A percentile compares a stretch with the other conserved stretches of the same genome.
Evolutionary conservation across 805 yeast species (phyloP).

Genomic region (Candida methanosorbosa): DNA sequence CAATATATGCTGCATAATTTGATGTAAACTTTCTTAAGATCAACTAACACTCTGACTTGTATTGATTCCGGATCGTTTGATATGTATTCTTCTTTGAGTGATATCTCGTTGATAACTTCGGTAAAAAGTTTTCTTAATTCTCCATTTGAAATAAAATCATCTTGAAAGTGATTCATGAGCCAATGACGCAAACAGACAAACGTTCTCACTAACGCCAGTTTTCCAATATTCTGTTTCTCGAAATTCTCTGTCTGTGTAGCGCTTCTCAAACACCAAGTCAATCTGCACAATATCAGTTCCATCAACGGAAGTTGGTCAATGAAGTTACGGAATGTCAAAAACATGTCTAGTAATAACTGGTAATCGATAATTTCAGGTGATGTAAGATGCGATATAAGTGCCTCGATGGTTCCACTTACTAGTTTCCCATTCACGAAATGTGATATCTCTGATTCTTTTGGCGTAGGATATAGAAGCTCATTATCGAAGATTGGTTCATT

Average conservation of each 20-base stretch:
- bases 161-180: conserved; percentile 78
- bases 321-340: conserved; percentile 73
- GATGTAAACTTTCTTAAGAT: conserved; percentile 24
- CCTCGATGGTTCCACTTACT: conserved; percentile 21
- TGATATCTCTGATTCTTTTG: conserved; percentile 22
- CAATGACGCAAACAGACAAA: conserved; percentile 87
- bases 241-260: conserved; percentile 1
- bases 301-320: conserved; percentile 50
- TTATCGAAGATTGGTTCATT: conserved; percentile 27
- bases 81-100: conserved; percentile 15
- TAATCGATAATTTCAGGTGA: conserved; percentile 73
- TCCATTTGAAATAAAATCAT: conserved; percentile 60
- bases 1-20: conserved; percentile 24
- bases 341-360: conserved; percentile 73
- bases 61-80: conserved; percentile 4
- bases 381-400: conserved; percentile 53
- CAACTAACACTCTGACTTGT: conserved; percentile 20
- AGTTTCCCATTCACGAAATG: conserved; percentile 11
- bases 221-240: conserved; percentile 33
- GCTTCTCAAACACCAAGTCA: conserved; percentile 59
- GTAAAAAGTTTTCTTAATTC: conserved; percentile 38
- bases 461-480: conserved; percentile 23
- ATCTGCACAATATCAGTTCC: conserved; percentile 51
- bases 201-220: conserved; percentile 65
- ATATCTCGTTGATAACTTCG: conserved; percentile 31